Evolutionary conservation across 2,329 filamentous ascomycete genomes (phyloP).

Genomic region (Hypoxylon sp.): DNA sequence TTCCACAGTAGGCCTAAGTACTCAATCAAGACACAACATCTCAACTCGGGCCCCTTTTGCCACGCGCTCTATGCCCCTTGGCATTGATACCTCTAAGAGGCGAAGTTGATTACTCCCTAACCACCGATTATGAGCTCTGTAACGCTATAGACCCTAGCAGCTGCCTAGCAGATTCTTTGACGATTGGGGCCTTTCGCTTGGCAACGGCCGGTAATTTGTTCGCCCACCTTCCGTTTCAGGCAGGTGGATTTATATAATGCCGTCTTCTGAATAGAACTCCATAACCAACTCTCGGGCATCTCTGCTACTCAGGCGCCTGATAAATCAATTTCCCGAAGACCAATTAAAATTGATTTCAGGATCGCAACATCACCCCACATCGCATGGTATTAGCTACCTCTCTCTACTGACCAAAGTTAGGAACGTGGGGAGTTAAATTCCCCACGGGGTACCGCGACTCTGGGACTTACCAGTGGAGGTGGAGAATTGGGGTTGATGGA

Average conservation of each 20-base stretch:
- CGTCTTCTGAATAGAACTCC: constrained; percentile 3
- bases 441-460: constrained; percentile 29
- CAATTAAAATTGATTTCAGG: constrained; percentile 17
- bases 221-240: constrained; percentile 25
- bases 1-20: neutral
- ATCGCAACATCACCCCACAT: constrained; percentile 27
- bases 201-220: constrained; percentile 20
- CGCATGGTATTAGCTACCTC: constrained; percentile 6
- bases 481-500: constrained; percentile 16
- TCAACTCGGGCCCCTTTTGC: neutral
- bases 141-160: neutral
- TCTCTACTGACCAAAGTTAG: constrained; percentile 11
- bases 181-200: constrained; percentile 16
- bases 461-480: constrained; percentile 14
- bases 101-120: too few relatives aligned
- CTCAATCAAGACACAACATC: constrained; percentile 16
- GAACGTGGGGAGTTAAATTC: constrained; percentile 17
- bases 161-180: neutral
- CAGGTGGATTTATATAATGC: constrained; percentile 30
- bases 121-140: neutral
- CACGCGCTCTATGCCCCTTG: neutral
- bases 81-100: neutral
- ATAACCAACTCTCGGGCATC: neutral
- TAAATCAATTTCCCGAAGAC: constrained; percentile 19
- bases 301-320: constrained; percentile 9